Percentiles rank a stretch among this genome's conserved stretches.
phyloP scores from a whole-genome alignment of 2,329 filamentous ascomycete genomes.

The Sphaerulina musiva region DNA sequence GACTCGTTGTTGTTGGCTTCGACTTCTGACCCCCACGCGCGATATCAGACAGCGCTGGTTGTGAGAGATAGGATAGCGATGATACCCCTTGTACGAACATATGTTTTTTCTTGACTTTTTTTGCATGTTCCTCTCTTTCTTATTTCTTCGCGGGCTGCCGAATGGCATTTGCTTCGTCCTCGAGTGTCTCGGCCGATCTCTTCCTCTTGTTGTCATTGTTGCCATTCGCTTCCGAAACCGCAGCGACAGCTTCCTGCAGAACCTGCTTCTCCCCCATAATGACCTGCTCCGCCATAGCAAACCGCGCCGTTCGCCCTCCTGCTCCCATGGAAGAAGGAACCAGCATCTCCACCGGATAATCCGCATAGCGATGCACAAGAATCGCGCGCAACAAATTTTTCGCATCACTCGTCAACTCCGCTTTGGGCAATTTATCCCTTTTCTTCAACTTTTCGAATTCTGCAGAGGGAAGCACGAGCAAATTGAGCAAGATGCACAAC shows the following conservation, averaged over 20 bases:
- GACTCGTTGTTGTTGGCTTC: neutral
- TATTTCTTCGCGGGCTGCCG: conserved; percentile 19
- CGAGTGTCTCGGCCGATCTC: conserved; percentile 20
- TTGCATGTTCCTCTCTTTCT: neutral
- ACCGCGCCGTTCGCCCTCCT: conserved; percentile 38
- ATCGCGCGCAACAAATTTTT: conserved; percentile 38
- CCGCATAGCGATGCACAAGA: conserved; percentile 37
- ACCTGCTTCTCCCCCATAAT: conserved; percentile 67
- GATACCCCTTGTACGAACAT: conserved; percentile 23
- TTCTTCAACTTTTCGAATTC: conserved; percentile 39
- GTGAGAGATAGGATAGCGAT: conserved; percentile 22
- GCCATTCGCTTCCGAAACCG: conserved; percentile 13
- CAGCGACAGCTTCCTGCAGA: conserved; percentile 46
- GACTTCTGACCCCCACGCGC: neutral
- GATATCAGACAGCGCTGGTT: conserved; percentile 13
- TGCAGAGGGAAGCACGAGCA: conserved; percentile 37
- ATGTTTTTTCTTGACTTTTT: neutral
- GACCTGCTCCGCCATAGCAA: conserved; percentile 57
- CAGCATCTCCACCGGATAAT: conserved; percentile 43
- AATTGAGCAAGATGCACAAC: conserved; percentile 40
- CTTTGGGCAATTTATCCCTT: conserved; percentile 41
- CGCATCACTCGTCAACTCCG: conserved; percentile 30
- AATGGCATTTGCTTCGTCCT: conserved; percentile 21
- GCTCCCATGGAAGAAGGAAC: conserved; percentile 36
- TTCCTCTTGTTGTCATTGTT: conserved; percentile 15